phyloP scores from a whole-genome alignment of 352 stramenopile species.

The Elongisporangium senticosum region DNA sequence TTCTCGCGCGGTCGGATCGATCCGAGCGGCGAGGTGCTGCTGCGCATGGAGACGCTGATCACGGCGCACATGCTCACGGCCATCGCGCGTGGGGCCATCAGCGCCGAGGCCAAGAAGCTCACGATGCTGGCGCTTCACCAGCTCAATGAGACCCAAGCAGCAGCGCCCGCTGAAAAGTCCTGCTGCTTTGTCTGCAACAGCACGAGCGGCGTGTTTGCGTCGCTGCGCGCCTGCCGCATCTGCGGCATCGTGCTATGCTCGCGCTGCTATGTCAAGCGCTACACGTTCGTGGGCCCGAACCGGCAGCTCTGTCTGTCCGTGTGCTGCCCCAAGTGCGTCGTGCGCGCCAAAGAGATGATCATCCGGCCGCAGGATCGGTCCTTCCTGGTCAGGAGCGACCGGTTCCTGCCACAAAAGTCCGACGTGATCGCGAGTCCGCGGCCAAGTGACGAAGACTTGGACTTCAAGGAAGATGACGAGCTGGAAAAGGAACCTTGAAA shows the following conservation, averaged over 20 bases:
- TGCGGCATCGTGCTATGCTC: not conserved
- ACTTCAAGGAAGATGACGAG: not conserved
- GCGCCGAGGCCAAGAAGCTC: not conserved
- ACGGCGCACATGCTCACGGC: not conserved
- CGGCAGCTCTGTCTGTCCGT: not conserved
- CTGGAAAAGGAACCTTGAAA: not conserved
- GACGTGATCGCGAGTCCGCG: not conserved
- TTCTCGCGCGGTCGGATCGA: conserved; percentile 40
- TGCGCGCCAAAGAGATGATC: conserved; percentile 1
- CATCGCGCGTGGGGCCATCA: not conserved
- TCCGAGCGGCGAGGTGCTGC: conserved; percentile 14
- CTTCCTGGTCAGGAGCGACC: conserved; percentile 1
- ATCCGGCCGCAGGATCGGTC: not conserved
- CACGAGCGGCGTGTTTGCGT: not conserved
- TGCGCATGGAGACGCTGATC: not conserved
- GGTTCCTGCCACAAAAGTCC: not conserved
- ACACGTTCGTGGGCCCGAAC: not conserved
- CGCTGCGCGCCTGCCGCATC: not conserved
- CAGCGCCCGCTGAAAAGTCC: not conserved
- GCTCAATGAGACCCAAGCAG: not conserved
- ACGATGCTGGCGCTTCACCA: not conserved
- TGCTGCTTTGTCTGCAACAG: not conserved
- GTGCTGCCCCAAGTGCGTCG: not conserved
- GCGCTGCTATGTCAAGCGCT: not conserved
- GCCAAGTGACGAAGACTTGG: not conserved